phyloP scores from a whole-genome alignment of 345 rosid species.

The Eucalyptus marginata region DNA sequence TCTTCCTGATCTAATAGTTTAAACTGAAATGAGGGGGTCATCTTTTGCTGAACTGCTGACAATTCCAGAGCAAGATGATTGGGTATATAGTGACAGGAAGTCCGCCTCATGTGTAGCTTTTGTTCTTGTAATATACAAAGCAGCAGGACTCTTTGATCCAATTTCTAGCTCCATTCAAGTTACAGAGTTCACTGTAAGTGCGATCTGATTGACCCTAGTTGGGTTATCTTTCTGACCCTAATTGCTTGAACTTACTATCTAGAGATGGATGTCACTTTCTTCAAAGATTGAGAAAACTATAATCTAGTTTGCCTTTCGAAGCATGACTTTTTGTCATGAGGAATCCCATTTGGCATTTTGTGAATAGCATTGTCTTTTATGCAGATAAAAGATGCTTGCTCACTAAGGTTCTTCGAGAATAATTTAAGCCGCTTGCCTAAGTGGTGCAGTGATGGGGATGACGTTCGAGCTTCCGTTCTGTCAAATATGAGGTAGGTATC shows the following conservation, averaged over 20 bases:
- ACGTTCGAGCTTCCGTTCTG: constrained; percentile 70
- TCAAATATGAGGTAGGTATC: constrained; percentile 78
- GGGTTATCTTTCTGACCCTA: too few species aligned
- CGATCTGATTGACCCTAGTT: background rate
- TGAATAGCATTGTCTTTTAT: too few species aligned
- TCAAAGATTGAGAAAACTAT: too few species aligned
- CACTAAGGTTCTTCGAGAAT: constrained; percentile 23
- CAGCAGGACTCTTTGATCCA: constrained; percentile 71
- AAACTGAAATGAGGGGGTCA: constrained; percentile 18
- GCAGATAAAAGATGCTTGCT: background rate
- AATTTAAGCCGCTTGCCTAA: constrained; percentile 74
- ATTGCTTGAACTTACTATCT: too few species aligned
- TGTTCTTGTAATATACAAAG: constrained; percentile 88
- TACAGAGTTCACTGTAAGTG: constrained; percentile 80
- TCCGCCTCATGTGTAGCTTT: constrained; percentile 85
- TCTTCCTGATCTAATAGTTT: constrained; percentile 71
- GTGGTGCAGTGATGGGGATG: constrained; percentile 80
- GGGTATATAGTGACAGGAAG: constrained; percentile 81
- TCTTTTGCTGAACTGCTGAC: constrained; percentile 56
- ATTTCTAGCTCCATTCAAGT: constrained; percentile 59
- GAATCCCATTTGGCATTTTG: too few species aligned
- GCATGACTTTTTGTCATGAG: too few species aligned
- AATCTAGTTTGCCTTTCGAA: too few species aligned
- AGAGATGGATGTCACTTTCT: too few species aligned
- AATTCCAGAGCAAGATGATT: constrained; percentile 82